Conservation (phyloP, 176 grass and related monocot genomes). For the Zoysia japonica region DNA sequence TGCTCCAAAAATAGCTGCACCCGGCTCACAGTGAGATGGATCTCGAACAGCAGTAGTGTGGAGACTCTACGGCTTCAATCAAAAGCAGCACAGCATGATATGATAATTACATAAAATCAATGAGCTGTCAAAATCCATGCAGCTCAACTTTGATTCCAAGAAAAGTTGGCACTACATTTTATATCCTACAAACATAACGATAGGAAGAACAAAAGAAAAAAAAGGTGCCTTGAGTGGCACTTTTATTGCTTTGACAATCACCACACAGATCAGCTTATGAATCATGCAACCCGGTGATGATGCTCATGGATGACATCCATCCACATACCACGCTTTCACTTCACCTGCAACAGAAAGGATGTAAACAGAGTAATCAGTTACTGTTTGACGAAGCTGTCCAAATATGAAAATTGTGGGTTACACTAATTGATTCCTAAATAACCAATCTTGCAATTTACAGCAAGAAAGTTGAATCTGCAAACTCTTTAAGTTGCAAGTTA, state of each 20-base stretch:
- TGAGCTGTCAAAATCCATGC: slow-evolving; percentile 24
- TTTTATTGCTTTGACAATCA: slow-evolving; percentile 48
- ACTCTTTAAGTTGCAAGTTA: slow-evolving; percentile 5
- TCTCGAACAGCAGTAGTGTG: no score
- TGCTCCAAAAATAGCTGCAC: no score
- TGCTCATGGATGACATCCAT: background rate
- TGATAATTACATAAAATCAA: slow-evolving; percentile 3
- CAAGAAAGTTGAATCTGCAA: slow-evolving; percentile 16
- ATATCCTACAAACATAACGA: slow-evolving; percentile 19
- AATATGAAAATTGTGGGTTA: background rate
- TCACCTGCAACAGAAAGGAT: background rate
- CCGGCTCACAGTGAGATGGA: background rate
- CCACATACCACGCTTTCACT: background rate
- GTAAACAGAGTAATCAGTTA: slow-evolving; percentile 4
- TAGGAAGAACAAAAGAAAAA: background rate
- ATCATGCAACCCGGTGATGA: background rate
- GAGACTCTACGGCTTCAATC: background rate
- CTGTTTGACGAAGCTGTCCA: background rate
- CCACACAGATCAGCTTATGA: background rate
- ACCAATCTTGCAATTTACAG: background rate
- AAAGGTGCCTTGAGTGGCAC: slow-evolving; percentile 27
- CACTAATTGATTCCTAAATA: background rate
- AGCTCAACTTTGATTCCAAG: slow-evolving; percentile 7
- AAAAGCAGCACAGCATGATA: background rate
- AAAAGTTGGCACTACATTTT: slow-evolving; percentile 10